Percentiles rank a stretch among this genome's conserved stretches.
Evolutionary conservation across 768 basidiomycete species (phyloP).

Genomic region (Leucosporidium creatinivorum): DNA sequence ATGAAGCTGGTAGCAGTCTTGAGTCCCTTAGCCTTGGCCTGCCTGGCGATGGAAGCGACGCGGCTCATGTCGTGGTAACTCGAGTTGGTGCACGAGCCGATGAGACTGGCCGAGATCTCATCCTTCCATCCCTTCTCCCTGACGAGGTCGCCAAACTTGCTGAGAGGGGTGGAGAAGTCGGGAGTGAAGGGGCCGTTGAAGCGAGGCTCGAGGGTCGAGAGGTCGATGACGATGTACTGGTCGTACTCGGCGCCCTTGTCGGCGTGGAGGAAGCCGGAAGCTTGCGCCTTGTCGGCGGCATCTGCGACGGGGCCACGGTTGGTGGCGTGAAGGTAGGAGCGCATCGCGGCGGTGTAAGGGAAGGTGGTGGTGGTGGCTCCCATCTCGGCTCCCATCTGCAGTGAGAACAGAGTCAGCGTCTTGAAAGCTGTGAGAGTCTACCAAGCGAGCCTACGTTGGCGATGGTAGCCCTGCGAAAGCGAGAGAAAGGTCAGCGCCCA

Average conservation of each 20-base stretch:
- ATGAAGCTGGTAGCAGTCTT: slow-evolving; percentile 52
- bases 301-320: slow-evolving; percentile 74
- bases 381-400: slow-evolving; percentile 95
- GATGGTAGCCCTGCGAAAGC: slow-evolving; percentile 64
- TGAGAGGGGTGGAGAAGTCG: slow-evolving; percentile 87
- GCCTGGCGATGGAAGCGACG: slow-evolving; percentile 80
- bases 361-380: slow-evolving; percentile 99
- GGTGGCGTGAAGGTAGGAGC: slow-evolving; percentile 79
- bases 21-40: slow-evolving; percentile 77
- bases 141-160: slow-evolving; percentile 73
- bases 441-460: slow-evolving; percentile 52
- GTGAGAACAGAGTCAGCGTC: background rate
- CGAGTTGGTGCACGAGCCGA: slow-evolving; percentile 99
- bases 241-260: slow-evolving; percentile 90
- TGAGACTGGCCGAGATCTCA: slow-evolving; percentile 79
- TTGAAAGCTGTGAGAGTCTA: too few species aligned
- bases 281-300: slow-evolving; percentile 77
- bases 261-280: slow-evolving; percentile 66
- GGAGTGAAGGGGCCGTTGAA: slow-evolving; percentile 94
- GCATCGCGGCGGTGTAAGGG: slow-evolving; percentile 88
- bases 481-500: slow-evolving; percentile 4
- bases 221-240: slow-evolving; percentile 73
- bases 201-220: slow-evolving; percentile 37
- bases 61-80: slow-evolving; percentile 79
- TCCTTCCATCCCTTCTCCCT: slow-evolving; percentile 87